A percentile compares a stretch with the other conserved stretches of the same genome.
Evolutionary conservation across 306 rosid species (phyloP).

Genomic region (Leucaena leucocephala): DNA sequence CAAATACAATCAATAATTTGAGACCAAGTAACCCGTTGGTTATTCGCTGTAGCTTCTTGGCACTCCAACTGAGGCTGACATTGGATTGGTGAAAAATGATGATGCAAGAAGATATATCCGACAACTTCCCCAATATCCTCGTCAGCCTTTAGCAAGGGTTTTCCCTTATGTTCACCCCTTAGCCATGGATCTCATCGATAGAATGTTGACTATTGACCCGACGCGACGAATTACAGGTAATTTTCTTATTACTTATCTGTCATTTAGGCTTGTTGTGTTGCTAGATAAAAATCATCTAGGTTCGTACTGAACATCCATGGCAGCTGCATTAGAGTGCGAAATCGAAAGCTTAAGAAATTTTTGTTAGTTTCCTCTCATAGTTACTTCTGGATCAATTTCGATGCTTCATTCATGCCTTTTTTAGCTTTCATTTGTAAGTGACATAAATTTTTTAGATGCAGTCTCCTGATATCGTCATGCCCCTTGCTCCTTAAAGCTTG

Average conservation of each 20-base stretch:
- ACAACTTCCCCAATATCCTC: slow-evolving; percentile 80
- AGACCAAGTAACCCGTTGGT: slow-evolving; percentile 5
- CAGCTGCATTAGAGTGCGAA: slow-evolving; percentile 18
- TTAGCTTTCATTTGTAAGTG: not conserved
- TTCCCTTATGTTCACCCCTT: slow-evolving; percentile 86
- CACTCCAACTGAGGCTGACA: slow-evolving; percentile 93
- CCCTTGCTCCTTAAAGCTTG: too few species aligned
- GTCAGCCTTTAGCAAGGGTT: slow-evolving; percentile 68
- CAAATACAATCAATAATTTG: slow-evolving; percentile 7
- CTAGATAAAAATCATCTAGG: slow-evolving; percentile 9
- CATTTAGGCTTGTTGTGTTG: not conserved
- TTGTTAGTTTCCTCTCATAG: not conserved
- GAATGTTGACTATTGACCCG: slow-evolving; percentile 92
- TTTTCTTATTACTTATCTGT: slow-evolving; percentile 31
- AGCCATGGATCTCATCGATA: slow-evolving; percentile 89
- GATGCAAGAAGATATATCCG: slow-evolving; percentile 84
- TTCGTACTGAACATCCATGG: slow-evolving; percentile 23
- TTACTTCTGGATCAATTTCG: not conserved
- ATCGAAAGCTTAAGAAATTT: slow-evolving; percentile 1
- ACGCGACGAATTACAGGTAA: slow-evolving; percentile 88
- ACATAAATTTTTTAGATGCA: too few species aligned
- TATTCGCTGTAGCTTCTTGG: slow-evolving; percentile 79
- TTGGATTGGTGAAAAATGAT: slow-evolving; percentile 77
- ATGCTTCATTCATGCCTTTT: not conserved
- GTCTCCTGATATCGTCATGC: too few species aligned